These are phyloP conservation scores for Amauroascus niger DNA, from an alignment of 2,329 filamentous ascomycete genomes.

Conservation along the genomic window DNA sequence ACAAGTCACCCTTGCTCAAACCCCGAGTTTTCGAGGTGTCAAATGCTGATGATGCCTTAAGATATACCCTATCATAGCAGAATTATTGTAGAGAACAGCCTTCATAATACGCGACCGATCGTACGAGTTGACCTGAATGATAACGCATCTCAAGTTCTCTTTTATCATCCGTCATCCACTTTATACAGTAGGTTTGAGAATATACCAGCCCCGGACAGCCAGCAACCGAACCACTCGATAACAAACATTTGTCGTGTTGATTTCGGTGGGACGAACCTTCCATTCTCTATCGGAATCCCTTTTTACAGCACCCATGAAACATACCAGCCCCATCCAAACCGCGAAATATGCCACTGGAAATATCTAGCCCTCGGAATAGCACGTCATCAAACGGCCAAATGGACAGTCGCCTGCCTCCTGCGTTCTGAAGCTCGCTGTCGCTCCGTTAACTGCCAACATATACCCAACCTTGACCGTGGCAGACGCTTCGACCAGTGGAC, in stretches of 20 bases:
- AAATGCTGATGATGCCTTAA: neutral
- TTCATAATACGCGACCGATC: constrained; percentile 17
- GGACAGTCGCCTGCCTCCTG: constrained; percentile 32
- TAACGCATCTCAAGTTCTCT: constrained; percentile 28
- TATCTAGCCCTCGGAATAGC: constrained; percentile 35
- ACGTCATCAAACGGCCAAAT: constrained; percentile 22
- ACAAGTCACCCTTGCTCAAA: neutral
- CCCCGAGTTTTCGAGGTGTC: neutral
- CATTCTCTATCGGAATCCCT: constrained; percentile 33
- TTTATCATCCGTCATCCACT: constrained; percentile 26
- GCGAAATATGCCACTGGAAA: constrained; percentile 28
- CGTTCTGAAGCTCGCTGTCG: constrained; percentile 27
- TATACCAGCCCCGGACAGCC: constrained; percentile 16
- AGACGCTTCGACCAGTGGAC: constrained; percentile 31
- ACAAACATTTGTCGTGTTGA: constrained; percentile 1
- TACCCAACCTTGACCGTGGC: constrained; percentile 33
- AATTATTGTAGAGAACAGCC: no score
- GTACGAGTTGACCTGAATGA: constrained; percentile 32
- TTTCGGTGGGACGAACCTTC: constrained; percentile 17
- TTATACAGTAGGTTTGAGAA: constrained; percentile 31
- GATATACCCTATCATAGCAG: constrained; percentile 4
- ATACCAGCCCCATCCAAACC: constrained; percentile 6
- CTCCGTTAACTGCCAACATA: constrained; percentile 26
- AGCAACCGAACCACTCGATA: constrained; percentile 19
- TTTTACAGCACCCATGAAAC: constrained; percentile 32